Evolutionary conservation across 1,139 yeast species (phyloP), one percentile per base, ranked within the genome.

Genomic region (Saccharomyces hybrid): DNA sequence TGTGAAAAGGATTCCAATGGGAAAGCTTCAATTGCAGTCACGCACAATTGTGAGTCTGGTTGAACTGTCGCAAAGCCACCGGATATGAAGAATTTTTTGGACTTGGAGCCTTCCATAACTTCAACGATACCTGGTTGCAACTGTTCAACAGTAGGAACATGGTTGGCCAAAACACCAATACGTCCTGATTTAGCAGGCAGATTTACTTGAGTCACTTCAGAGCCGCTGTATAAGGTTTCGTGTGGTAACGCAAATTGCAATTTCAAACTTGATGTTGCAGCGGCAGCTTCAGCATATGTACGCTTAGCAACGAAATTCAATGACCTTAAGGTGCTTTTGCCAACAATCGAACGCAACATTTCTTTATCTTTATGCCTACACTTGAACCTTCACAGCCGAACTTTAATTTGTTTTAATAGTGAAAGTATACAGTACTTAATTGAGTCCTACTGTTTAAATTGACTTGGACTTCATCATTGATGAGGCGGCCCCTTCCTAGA

Each of bases 21-120:
- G 78, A 84, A 89, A 48, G 98, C 99, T 79, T 93, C 99, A 67
- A 90, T 88, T 63, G 97, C 95, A 72, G 95, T 87, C 75, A 93
- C 86, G 71, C 89, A 84, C 73, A 95, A 80, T 69, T 86, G 81
- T 68, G 96, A 90, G 69, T 91, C 96, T 74, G 97, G 98, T 73
- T 89, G 93, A 61, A 95, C 96, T 58, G 96, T 84, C 61, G 97
- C 99, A 69, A 93, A 87, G 62, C 99, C 99, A 63, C 99, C 99
- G 61, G 96, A 84, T 64, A 93, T 93, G 60, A 81, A 82, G 76
- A 79, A 93, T 76, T 86, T 89, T 79, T 88, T 89, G 11, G 61
- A 71, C 83, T 81, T 61, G 83, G 75, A 68, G 64, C 93, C 95
- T 73, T 88, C 90, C 65, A 89, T 84, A 71, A 93, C 83, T 76